phyloP scores from a whole-genome alignment of 2,329 filamentous ascomycete species.

The Aquanectria penicillioides region DNA sequence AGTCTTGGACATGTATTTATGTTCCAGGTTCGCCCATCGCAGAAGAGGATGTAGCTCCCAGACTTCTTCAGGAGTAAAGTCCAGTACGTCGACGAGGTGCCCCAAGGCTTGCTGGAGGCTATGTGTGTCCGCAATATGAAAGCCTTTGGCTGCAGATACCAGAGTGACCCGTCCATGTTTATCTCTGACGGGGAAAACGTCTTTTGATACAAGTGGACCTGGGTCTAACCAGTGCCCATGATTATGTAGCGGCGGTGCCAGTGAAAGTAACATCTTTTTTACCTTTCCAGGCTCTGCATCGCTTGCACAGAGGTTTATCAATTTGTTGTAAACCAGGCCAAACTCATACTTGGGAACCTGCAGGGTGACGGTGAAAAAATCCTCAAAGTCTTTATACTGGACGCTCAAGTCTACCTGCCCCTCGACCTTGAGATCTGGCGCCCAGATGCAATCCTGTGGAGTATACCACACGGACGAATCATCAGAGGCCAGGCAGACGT shows the following conservation, averaged over 20 bases:
- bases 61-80: constrained; percentile 30
- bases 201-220: constrained; percentile 22
- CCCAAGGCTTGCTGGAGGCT: constrained; percentile 29
- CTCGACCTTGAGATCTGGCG: constrained; percentile 28
- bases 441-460: constrained; percentile 30
- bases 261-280: constrained; percentile 26
- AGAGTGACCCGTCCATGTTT: constrained; percentile 16
- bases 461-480: constrained; percentile 30
- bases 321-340: constrained; percentile 29
- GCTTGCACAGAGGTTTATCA: constrained; percentile 27
- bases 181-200: constrained; percentile 30
- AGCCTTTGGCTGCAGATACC: constrained; percentile 34
- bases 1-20: constrained; percentile 31
- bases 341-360: constrained; percentile 28
- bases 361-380: constrained; percentile 36
- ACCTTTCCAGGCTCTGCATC: constrained; percentile 11
- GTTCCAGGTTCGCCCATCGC: constrained; percentile 34
- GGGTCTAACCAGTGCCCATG: constrained; percentile 32
- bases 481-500: constrained; percentile 29
- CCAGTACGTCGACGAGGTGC: constrained; percentile 30
- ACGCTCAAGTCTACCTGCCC: constrained; percentile 33
- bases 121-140: constrained; percentile 32
- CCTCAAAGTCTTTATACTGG: constrained; percentile 32
- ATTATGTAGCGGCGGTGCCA: constrained; percentile 30
- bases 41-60: constrained; percentile 33